Evolutionary conservation across 176 grass and related monocot species (phyloP).

Genomic region (Raddia distichophylla): DNA sequence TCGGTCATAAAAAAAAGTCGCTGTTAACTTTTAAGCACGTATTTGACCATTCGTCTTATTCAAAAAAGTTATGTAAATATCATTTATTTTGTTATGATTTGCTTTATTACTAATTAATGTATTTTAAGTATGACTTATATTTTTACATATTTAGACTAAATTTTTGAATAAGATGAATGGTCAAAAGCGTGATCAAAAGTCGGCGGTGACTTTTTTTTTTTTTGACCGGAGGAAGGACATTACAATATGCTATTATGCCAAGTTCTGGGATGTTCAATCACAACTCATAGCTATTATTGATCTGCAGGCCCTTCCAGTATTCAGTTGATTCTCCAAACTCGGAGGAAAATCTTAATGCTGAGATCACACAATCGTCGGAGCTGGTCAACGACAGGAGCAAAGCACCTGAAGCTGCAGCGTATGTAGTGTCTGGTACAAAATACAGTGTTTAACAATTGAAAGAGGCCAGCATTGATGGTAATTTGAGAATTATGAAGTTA

Average conservation of each 20-base stretch:
- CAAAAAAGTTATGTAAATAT: too few relatives aligned
- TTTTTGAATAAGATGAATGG: too few relatives aligned
- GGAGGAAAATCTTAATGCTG: not conserved
- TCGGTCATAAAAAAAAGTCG: too few relatives aligned
- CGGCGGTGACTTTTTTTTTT: too few relatives aligned
- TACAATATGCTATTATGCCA: not conserved
- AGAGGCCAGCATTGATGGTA: not conserved
- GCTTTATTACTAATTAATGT: too few relatives aligned
- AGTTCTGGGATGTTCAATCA: constrained; percentile 13
- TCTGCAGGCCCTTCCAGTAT: not conserved
- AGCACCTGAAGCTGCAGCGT: constrained; percentile 19
- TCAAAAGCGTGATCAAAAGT: too few relatives aligned
- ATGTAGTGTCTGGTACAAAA: not conserved
- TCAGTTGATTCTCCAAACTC: constrained; percentile 1
- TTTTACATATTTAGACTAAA: too few relatives aligned
- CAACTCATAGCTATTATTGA: constrained; percentile 2
- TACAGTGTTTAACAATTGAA: not conserved
- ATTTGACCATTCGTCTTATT: too few relatives aligned
- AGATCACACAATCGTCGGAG: not conserved
- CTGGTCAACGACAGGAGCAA: constrained; percentile 7
- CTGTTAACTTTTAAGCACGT: too few relatives aligned
- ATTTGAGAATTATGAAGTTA: constrained; percentile 12
- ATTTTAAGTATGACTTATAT: too few relatives aligned
- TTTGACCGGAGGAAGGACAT: too few relatives aligned
- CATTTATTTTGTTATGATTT: too few relatives aligned